Base-by-base conservation (phyloP, 2,329 filamentous ascomycete genomes). In the Cadophora sp. region DNA sequence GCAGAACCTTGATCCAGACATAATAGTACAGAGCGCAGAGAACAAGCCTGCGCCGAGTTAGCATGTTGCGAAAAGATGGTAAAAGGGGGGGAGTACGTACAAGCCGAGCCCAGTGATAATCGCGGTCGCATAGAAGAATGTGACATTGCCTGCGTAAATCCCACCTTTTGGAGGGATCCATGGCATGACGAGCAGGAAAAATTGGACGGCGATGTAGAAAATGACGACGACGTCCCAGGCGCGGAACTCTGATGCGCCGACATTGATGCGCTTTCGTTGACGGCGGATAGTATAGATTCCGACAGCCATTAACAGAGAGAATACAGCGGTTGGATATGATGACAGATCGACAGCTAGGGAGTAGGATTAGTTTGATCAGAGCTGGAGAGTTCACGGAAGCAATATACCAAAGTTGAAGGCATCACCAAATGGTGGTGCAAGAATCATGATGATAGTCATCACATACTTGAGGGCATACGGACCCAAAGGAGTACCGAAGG, bases 71-170 rank as follows among this genome's bases (percentile, higher is more conserved):
- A 31, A 3, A 48, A 34, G 19, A 60, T 9, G 29, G 58, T 22
- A 27, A 37, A 19, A 3, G 16, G 24, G 61, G 26, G 64, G n/a
- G 22, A 63, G 11, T 37, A 85, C 86, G 81, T 80, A 89, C 86
- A 91, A 84, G 26, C 77, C 88, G 67, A 92, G 84, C 0, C 90
- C 89, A 0, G 87, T 85, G 0, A 88, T 85, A 24, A 86, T 84
- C 72, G 92, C 92, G 0, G 89, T 92, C 1, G 84, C 90, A 71
- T 92, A 93, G 87, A 88, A 93, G 78, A 93, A 93, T 64, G 86
- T 90, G 1, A 92, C 90, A 66, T 90, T 86, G 0, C 89, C 90
- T 0, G 85, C 87, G 40, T 85, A 84, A 0, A 80, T 80, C 0
- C 90, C 90, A 0, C 81, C 84, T 0, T 82, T 81, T 0, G 91